phyloP scores from a whole-genome alignment of 2,329 filamentous ascomycete genomes.

The Arthroderma uncinatum region DNA sequence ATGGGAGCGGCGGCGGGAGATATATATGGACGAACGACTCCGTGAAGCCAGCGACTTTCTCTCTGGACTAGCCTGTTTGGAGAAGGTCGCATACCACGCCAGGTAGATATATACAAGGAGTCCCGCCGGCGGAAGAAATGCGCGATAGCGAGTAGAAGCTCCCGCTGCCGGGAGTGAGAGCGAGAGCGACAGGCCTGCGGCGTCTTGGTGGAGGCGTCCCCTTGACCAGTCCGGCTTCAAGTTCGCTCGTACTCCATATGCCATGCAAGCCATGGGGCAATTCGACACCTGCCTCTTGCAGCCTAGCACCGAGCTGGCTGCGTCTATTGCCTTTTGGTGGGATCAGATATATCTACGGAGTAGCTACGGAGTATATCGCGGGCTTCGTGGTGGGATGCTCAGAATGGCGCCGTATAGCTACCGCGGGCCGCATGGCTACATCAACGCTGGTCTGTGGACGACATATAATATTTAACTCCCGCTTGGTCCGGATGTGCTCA shows the following conservation, averaged over 20 bases:
- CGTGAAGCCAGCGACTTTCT: neutral
- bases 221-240: neutral
- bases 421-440: neutral
- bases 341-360: too few species aligned
- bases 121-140: neutral
- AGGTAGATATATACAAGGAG: neutral
- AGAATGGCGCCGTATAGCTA: neutral
- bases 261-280: neutral
- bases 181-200: neutral
- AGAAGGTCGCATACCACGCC: neutral
- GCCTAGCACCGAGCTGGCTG: neutral
- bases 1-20: neutral
- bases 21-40: neutral
- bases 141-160: neutral
- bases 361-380: too few species aligned
- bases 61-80: neutral
- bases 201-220: neutral
- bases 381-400: too few species aligned
- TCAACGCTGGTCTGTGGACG: neutral
- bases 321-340: constrained; percentile 4
- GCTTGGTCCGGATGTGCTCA: too few species aligned
- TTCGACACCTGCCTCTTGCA: neutral
- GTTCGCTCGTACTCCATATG: neutral
- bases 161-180: neutral
- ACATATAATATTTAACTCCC: too few species aligned